Evolutionary conservation across 108 stramenopile species (phyloP).

Genomic region (Aurantiochytrium sp.): DNA sequence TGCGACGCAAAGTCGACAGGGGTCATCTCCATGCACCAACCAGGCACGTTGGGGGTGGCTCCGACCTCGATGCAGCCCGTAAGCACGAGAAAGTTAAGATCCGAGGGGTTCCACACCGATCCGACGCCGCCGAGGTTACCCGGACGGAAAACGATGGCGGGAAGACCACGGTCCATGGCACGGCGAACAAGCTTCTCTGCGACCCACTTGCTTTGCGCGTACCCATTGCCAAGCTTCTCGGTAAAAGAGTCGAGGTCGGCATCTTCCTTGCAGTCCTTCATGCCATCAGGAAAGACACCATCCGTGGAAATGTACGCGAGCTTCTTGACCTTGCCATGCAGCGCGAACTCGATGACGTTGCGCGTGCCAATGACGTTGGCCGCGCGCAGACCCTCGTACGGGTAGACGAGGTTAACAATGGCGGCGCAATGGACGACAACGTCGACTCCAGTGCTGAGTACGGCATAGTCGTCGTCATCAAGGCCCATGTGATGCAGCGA

Average conservation of each 20-base stretch:
- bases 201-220: slow-evolving; percentile 69
- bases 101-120: slow-evolving; percentile 53
- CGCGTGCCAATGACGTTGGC: slow-evolving; percentile 67
- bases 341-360: slow-evolving; percentile 58
- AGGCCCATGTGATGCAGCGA: slow-evolving; percentile 57
- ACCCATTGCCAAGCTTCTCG: slow-evolving; percentile 48
- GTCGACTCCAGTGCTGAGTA: slow-evolving; percentile 54
- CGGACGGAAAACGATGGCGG: slow-evolving; percentile 53
- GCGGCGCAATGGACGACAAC: slow-evolving; percentile 69
- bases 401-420: slow-evolving; percentile 58
- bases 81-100: slow-evolving; percentile 61
- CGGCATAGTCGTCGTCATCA: slow-evolving; percentile 47
- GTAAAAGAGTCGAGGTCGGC: slow-evolving; percentile 30
- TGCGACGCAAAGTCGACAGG: slow-evolving; percentile 66
- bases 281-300: slow-evolving; percentile 59
- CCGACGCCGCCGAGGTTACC: slow-evolving; percentile 60
- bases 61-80: slow-evolving; percentile 40
- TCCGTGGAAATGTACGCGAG: slow-evolving; percentile 61
- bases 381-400: slow-evolving; percentile 57
- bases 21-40: slow-evolving; percentile 57
- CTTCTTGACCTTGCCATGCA: slow-evolving; percentile 56
- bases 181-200: slow-evolving; percentile 59
- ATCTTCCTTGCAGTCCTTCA: slow-evolving; percentile 33
- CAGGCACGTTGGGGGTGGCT: slow-evolving; percentile 30
- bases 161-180: slow-evolving; percentile 55